Percentiles rank a stretch among this genome's conserved stretches.
Conservation (phyloP, 2,329 filamentous ascomycete genomes). For the Metarhizium sp. region DNA sequence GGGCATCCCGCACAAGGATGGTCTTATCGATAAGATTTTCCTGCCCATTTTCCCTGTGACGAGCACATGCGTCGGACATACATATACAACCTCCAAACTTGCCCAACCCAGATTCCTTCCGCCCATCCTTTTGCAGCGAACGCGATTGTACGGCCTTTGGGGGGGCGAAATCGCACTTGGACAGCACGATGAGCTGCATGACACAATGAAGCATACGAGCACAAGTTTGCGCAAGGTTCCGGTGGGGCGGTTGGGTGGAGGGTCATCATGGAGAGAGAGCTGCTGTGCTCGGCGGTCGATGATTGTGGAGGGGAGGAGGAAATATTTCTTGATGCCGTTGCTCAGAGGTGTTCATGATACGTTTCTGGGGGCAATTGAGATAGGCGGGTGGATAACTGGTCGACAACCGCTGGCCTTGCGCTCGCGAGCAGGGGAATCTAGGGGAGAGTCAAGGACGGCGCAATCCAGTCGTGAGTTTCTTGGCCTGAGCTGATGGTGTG, state of each 20-base stretch:
- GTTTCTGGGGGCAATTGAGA: constrained; percentile 8
- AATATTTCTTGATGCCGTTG: constrained; percentile 7
- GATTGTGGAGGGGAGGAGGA: constrained; percentile 1
- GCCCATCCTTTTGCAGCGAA: not conserved
- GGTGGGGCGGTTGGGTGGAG: constrained; percentile 2
- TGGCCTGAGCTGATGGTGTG: not conserved
- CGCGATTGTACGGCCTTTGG: not conserved
- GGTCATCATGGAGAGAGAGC: not conserved
- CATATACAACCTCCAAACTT: not conserved
- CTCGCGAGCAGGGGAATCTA: not conserved
- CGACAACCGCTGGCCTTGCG: constrained; percentile 1
- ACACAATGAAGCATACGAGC: constrained; percentile 11
- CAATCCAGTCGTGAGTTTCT: not conserved
- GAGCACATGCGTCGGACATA: not conserved
- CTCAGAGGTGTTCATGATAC: constrained; percentile 8
- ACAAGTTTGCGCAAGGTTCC: constrained; percentile 12
- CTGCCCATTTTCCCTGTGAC: not conserved
- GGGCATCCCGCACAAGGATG: not conserved
- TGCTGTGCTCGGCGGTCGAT: not conserved
- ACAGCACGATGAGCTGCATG: constrained; percentile 8
- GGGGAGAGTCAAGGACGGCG: not conserved
- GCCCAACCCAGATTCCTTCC: not conserved
- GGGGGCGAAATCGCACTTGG: not conserved
- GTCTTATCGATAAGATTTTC: constrained; percentile 7
- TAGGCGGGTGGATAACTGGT: constrained; percentile 8